These are phyloP conservation scores for Solanum sejunctum DNA, from an alignment of 257 asterid genomes.

Conservation along the genomic window DNA sequence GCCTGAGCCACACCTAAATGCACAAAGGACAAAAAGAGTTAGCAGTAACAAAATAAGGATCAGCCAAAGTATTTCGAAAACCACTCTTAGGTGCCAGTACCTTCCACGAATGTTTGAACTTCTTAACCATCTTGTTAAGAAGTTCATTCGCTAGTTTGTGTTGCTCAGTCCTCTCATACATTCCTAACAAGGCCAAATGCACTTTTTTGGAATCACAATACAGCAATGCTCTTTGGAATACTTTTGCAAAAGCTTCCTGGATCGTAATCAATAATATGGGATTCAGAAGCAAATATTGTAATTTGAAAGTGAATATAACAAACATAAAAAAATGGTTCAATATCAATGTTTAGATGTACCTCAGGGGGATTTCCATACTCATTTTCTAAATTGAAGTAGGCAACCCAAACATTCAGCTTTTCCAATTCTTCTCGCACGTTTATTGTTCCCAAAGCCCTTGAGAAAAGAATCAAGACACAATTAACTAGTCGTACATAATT, in stretches of 20 bases:
- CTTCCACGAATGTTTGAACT: conserved; percentile 82
- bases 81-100: conserved; percentile 14
- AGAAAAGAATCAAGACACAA: neutral
- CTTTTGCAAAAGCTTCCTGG: conserved; percentile 70
- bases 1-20: conserved; percentile 77
- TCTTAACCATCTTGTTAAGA: conserved; percentile 69
- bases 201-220: conserved; percentile 79
- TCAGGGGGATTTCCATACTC: conserved; percentile 84
- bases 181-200: conserved; percentile 66
- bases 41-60: neutral
- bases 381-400: conserved; percentile 86
- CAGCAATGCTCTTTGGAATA: conserved; percentile 81
- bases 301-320: neutral
- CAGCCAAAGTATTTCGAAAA: neutral
- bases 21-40: neutral
- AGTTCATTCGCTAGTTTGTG: conserved; percentile 53
- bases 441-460: conserved; percentile 86
- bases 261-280: neutral
- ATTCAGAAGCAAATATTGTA: neutral
- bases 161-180: conserved; percentile 77
- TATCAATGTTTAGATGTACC: conserved; percentile 26
- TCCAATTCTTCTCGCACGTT: conserved; percentile 81
- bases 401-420: conserved; percentile 90
- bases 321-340: neutral
- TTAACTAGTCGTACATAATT: neutral